phyloP scores from a whole-genome alignment of 2,329 filamentous ascomycete genomes.

The Neurospora sp. region DNA sequence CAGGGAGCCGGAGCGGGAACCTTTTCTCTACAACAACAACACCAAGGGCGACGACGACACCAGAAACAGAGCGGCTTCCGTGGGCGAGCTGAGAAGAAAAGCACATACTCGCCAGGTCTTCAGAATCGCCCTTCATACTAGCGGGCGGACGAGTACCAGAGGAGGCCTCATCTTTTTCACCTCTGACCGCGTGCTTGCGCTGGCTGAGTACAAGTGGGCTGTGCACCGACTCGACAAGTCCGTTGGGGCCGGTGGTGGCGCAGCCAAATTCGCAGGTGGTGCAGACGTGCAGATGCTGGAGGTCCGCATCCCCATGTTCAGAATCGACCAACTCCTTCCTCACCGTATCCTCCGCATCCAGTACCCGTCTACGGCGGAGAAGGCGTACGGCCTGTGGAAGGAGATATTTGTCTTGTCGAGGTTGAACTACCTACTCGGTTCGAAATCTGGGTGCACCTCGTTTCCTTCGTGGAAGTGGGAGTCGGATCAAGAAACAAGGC shows the following conservation, averaged over 20 bases:
- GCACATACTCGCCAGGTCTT: not conserved
- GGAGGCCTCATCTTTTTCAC: not conserved
- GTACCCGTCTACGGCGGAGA: not conserved
- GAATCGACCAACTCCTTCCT: not conserved
- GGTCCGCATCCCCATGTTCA: not conserved
- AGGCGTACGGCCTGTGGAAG: not conserved
- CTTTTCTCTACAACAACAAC: not conserved
- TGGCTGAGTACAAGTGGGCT: not conserved
- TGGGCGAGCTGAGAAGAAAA: not conserved
- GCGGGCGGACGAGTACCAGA: not conserved
- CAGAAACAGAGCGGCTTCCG: not conserved
- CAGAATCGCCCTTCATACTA: too few species aligned
- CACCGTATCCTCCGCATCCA: not conserved
- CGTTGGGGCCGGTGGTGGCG: not conserved
- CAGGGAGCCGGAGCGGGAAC: not conserved
- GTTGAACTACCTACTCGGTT: not conserved
- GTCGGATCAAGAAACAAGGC: not conserved
- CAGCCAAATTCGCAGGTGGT: not conserved
- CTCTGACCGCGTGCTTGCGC: not conserved
- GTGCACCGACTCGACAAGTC: not conserved
- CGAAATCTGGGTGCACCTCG: not conserved
- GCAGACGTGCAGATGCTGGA: not conserved
- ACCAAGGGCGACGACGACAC: not conserved
- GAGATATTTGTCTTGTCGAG: not conserved
- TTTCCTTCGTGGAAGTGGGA: too few species aligned